A percentile compares a stretch with the other conserved stretches of the same genome.
These are phyloP conservation scores for Athelia psychrophila DNA, from an alignment of 1,284 basidiomycete species.

Conservation along the genomic window DNA sequence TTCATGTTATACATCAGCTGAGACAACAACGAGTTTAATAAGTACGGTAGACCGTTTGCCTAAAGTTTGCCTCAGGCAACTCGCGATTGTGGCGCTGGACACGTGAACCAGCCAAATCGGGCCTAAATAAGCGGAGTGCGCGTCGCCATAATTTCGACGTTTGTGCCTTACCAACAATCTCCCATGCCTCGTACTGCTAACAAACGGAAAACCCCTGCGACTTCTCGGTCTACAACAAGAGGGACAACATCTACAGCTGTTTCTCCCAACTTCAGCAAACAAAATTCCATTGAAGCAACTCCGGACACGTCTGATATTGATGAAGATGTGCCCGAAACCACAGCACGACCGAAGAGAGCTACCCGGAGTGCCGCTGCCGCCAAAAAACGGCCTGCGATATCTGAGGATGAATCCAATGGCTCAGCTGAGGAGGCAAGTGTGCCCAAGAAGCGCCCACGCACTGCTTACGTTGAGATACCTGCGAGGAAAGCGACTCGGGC, in stretches of 20 bases:
- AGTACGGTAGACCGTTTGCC: too few relatives aligned
- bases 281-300: conserved; percentile 31
- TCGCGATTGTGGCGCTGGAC: too few relatives aligned
- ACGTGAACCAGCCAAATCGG: too few relatives aligned
- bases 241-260: conserved; percentile 15
- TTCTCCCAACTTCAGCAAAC: conserved; percentile 19
- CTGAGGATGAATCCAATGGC: conserved; percentile 22
- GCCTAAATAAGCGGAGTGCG: too few relatives aligned
- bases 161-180: not conserved
- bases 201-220: not conserved
- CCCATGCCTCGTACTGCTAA: not conserved
- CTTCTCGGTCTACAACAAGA: conserved; percentile 1
- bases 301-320: conserved; percentile 39
- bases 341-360: conserved; percentile 7
- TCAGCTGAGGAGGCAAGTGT: not conserved
- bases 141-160: too few relatives aligned
- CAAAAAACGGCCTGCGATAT: conserved; percentile 28
- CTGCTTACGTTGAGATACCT: conserved; percentile 46
- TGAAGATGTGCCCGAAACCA: conserved; percentile 20
- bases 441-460: conserved; percentile 39
- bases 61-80: too few relatives aligned
- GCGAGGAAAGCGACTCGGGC: conserved; percentile 9
- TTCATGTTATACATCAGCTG: too few relatives aligned
- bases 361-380: conserved; percentile 9
- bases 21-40: too few relatives aligned